Conservation (phyloP, 495 filamentous ascomycete genomes). For the Trypethelium eluteriae region DNA sequence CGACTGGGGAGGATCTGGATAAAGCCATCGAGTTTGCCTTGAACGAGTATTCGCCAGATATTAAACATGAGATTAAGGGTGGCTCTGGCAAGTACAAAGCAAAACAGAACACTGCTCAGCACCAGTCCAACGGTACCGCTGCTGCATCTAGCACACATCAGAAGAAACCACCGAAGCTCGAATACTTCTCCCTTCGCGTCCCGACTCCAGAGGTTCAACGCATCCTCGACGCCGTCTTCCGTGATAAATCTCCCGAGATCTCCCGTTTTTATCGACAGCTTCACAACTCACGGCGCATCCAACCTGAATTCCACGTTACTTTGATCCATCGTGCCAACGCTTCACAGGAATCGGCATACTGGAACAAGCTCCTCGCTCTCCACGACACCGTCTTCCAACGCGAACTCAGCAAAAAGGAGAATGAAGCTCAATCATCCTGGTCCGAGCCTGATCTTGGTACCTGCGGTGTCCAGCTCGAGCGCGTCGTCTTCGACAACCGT, state of each 20-base stretch:
- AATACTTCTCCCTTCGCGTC: constrained; percentile 74
- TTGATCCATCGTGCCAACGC: constrained; percentile 70
- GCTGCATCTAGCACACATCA: background rate
- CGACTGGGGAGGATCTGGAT: constrained; percentile 66
- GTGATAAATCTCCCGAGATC: constrained; percentile 39
- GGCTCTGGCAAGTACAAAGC: constrained; percentile 26
- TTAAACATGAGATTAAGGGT: constrained; percentile 62
- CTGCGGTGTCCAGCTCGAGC: constrained; percentile 53
- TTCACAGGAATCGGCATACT: constrained; percentile 54
- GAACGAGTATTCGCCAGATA: constrained; percentile 65
- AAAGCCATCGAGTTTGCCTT: constrained; percentile 68
- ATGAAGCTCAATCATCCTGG: background rate
- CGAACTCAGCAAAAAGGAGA: constrained; percentile 6
- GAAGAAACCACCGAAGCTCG: constrained; percentile 49
- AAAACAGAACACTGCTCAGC: background rate
- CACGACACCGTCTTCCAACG: constrained; percentile 23
- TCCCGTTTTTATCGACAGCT: constrained; percentile 69
- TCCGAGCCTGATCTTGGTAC: constrained; percentile 42
- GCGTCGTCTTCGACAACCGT: constrained; percentile 68
- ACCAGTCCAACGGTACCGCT: constrained; percentile 4
- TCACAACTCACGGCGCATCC: constrained; percentile 61
- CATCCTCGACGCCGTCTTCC: constrained; percentile 63
- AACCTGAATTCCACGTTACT: constrained; percentile 85
- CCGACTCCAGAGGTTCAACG: constrained; percentile 48
- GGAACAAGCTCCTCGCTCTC: constrained; percentile 53